These are phyloP conservation scores for Aspergillus puulaauensis DNA, from an alignment of 2,329 filamentous ascomycete species.

Conservation along the genomic window DNA sequence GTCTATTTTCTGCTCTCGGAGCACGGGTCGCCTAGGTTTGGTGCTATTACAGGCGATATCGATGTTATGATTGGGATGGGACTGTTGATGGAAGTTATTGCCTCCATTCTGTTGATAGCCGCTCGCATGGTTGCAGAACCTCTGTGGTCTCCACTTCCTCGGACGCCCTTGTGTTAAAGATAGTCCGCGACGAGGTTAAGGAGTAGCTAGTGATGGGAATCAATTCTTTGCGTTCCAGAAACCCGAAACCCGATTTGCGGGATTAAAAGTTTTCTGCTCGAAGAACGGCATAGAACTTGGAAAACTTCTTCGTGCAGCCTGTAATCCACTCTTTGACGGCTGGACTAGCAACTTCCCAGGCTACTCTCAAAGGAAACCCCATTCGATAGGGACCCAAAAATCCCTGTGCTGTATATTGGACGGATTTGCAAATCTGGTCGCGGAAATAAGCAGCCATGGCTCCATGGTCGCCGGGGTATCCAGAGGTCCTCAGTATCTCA, in stretches of 20 bases:
- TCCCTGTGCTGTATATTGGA: slow-evolving; percentile 27
- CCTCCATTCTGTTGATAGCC: slow-evolving; percentile 18
- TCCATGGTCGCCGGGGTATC: slow-evolving; percentile 23
- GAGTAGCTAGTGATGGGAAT: background rate
- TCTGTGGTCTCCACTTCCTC: slow-evolving; percentile 4
- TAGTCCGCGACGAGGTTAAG: background rate
- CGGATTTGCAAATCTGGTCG: slow-evolving; percentile 31
- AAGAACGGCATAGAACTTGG: slow-evolving; percentile 25
- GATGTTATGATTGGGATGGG: slow-evolving; percentile 23
- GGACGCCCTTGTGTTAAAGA: background rate
- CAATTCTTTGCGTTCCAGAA: background rate
- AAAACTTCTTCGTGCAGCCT: slow-evolving; percentile 22
- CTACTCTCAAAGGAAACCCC: slow-evolving; percentile 27
- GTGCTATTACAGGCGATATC: slow-evolving; percentile 15
- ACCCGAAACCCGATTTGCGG: background rate
- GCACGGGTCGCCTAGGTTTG: slow-evolving; percentile 20
- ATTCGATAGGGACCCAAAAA: slow-evolving; percentile 27
- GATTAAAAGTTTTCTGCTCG: slow-evolving; percentile 19
- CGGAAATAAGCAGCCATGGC: slow-evolving; percentile 24
- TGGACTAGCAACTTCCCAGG: slow-evolving; percentile 26
- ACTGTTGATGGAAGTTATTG: slow-evolving; percentile 27
- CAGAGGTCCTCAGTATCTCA: slow-evolving; percentile 22
- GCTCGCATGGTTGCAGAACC: slow-evolving; percentile 25
- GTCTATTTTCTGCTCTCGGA: slow-evolving; percentile 23
- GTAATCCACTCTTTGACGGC: slow-evolving; percentile 25